phyloP scores from a whole-genome alignment of 1,284 basidiomycete species.

The Rhodotorula sp. region DNA sequence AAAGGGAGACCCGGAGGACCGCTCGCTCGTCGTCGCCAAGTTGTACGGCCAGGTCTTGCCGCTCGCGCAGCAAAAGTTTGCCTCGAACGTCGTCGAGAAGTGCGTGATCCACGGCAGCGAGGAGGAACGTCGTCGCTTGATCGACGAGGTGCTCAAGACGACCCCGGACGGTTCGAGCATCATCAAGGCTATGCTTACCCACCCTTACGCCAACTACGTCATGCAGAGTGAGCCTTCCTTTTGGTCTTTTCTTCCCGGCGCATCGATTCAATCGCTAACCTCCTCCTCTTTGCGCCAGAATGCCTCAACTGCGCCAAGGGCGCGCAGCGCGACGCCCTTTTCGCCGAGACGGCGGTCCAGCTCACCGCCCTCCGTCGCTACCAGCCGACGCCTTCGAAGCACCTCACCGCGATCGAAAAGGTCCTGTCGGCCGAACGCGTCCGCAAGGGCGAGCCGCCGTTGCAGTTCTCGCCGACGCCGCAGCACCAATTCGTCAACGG shows the following conservation, averaged over 20 bases:
- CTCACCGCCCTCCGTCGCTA: conserved; percentile 67
- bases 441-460: conserved; percentile 7
- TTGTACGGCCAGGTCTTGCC: conserved; percentile 75
- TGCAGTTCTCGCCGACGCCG: not conserved
- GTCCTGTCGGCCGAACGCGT: conserved; percentile 23
- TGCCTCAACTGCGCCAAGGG: conserved; percentile 59
- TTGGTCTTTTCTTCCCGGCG: accelerated
- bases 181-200: conserved; percentile 36
- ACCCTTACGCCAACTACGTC: conserved; percentile 41
- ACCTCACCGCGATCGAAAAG: conserved; percentile 61
- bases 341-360: conserved; percentile 64
- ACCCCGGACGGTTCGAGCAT: conserved; percentile 41
- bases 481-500: too few relatives aligned
- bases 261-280: not conserved
- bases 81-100: conserved; percentile 89
- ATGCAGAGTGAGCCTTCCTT: conserved; percentile 35
- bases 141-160: conserved; percentile 50
- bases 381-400: conserved; percentile 64
- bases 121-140: conserved; percentile 46
- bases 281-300: conserved; percentile 6
- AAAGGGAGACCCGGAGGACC: conserved; percentile 70
- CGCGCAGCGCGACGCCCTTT: conserved; percentile 66
- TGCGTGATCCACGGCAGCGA: conserved; percentile 41
- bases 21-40: conserved; percentile 64
- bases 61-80: conserved; percentile 80